Percentiles rank a stretch among this genome's conserved stretches.
These are phyloP conservation scores for Tolypocladium paradoxum DNA, from an alignment of 2,329 filamentous ascomycete genomes.

Conservation along the genomic window DNA sequence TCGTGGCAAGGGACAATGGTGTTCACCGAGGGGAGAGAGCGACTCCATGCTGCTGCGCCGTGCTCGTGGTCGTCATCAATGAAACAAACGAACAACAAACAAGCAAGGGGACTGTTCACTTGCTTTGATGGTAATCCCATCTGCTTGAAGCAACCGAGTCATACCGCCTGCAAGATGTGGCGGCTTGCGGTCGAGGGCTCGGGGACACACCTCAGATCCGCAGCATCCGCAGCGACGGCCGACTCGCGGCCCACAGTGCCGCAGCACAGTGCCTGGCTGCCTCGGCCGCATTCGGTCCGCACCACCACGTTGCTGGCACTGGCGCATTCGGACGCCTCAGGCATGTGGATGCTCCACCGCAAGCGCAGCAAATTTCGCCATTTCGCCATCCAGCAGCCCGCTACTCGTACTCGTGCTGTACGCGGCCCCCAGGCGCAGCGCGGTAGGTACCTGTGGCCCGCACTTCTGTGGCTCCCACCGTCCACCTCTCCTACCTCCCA, in stretches of 20 bases:
- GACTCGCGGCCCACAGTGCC: neutral
- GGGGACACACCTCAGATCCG: no score
- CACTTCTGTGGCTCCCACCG: neutral
- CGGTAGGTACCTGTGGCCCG: neutral
- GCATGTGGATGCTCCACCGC: neutral
- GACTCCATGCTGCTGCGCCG: neutral
- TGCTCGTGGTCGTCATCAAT: neutral
- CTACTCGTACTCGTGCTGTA: neutral
- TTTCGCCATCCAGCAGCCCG: no score
- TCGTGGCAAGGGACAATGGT: neutral
- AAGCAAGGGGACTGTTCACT: neutral
- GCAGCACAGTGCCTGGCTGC: neutral
- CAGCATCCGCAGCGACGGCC: neutral
- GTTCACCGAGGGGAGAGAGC: neutral
- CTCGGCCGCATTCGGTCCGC: conserved; percentile 1
- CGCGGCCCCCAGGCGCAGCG: neutral
- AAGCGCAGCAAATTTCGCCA: neutral
- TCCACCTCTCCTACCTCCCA: neutral
- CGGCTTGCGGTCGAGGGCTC: neutral
- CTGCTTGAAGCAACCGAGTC: neutral
- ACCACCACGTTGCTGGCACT: neutral
- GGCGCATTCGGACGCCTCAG: neutral
- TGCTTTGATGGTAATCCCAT: neutral
- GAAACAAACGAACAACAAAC: neutral
- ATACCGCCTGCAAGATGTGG: neutral